Percentiles rank a stretch among this genome's conserved stretches.
phyloP scores from a whole-genome alignment of 345 rosid species.

The Linum usitatissimum region DNA sequence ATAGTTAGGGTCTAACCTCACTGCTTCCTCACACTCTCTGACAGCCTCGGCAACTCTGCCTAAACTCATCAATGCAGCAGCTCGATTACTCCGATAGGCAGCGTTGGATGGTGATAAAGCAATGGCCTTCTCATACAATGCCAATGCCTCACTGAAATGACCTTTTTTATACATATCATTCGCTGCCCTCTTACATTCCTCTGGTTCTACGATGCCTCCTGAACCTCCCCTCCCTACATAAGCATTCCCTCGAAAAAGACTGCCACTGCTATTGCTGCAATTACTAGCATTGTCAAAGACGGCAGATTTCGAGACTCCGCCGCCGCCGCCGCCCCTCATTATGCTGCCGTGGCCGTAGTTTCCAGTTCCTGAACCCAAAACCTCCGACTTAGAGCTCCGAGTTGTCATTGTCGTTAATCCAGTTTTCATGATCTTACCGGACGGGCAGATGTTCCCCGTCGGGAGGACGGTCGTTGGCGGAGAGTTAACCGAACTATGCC shows the following conservation, averaged over 20 bases:
- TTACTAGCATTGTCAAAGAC: background rate
- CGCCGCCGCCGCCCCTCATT: conserved; percentile 50
- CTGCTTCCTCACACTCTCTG: conserved; percentile 69
- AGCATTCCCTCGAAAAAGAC: conserved; percentile 4
- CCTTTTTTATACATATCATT: conserved; percentile 78
- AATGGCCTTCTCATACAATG: conserved; percentile 70
- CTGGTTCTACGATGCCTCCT: conserved; percentile 32
- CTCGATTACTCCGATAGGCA: conserved; percentile 65
- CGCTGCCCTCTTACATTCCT: conserved; percentile 61
- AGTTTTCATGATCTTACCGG: conserved; percentile 62
- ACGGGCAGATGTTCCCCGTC: conserved; percentile 74
- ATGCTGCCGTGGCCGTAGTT: conserved; percentile 89
- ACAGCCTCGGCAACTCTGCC: conserved; percentile 70
- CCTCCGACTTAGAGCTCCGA: conserved; percentile 43
- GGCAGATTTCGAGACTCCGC: background rate
- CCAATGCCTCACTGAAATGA: conserved; percentile 64
- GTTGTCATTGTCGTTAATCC: conserved; percentile 41
- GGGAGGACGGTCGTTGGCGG: conserved; percentile 46
- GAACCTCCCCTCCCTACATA: conserved; percentile 9
- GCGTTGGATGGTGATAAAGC: conserved; percentile 56
- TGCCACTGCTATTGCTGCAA: background rate
- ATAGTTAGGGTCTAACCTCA: conserved; percentile 64
- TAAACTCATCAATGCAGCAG: conserved; percentile 59
- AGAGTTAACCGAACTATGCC: conserved; percentile 35
- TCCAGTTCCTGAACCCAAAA: conserved; percentile 63